Conservation (phyloP, 2,329 filamentous ascomycete genomes). For the Aureobasidium sp. region DNA sequence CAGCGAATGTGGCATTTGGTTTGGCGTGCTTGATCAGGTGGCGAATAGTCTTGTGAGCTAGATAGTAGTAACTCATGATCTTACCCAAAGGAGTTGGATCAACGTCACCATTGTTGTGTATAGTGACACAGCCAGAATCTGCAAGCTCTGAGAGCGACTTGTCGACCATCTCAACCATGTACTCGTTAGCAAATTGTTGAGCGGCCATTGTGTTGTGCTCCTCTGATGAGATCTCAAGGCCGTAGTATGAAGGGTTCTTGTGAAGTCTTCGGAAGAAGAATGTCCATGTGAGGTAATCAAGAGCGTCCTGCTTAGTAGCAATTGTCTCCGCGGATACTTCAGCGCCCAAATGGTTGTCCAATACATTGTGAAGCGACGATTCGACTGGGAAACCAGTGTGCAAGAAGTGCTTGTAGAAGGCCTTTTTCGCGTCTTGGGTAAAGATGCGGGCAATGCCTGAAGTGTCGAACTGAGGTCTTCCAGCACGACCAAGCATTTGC, state of each 20-base stretch:
- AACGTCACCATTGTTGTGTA: slow-evolving; percentile 80
- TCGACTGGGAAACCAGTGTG: slow-evolving; percentile 98
- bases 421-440: slow-evolving; percentile 94
- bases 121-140: slow-evolving; percentile 71
- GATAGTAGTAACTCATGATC: slow-evolving; percentile 99
- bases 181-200: slow-evolving; percentile 82
- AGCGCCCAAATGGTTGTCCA: slow-evolving; percentile 93
- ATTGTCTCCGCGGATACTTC: slow-evolving; percentile 93
- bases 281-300: slow-evolving; percentile 98
- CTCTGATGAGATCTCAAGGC: slow-evolving; percentile 83
- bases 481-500: slow-evolving; percentile 94
- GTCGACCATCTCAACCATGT: slow-evolving; percentile 88
- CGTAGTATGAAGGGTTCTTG: slow-evolving; percentile 98
- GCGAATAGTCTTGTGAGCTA: slow-evolving; percentile 85
- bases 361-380: slow-evolving; percentile 87
- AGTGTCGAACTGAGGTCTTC: slow-evolving; percentile 90
- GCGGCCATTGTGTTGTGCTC: slow-evolving; percentile 83
- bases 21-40: slow-evolving; percentile 71
- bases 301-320: slow-evolving; percentile 86
- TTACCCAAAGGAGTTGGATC: slow-evolving; percentile 87
- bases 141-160: slow-evolving; percentile 74
- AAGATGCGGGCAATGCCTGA: slow-evolving; percentile 96
- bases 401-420: slow-evolving; percentile 98
- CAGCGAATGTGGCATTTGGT: slow-evolving; percentile 64
- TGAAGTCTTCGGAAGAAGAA: slow-evolving; percentile 97